Base-by-base conservation (phyloP, 371 early-diverging fungal genomes). In the Dipsacomyces acuminosporus region DNA sequence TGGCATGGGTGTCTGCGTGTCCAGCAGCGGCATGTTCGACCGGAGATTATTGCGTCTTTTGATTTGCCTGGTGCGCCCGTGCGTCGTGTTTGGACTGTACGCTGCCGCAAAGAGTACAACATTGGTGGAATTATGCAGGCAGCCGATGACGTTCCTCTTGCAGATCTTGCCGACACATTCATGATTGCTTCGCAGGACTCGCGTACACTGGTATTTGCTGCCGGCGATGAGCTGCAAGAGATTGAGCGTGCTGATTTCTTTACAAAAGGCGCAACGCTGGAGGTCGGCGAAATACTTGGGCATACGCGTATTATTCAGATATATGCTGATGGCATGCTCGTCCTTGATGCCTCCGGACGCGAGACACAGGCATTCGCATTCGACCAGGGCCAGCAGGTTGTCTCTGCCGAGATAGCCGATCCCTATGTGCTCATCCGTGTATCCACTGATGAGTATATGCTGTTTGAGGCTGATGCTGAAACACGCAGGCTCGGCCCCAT, bases 181-280 rank as follows among this genome's bases (percentile, higher is more conserved):
- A 51, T 74, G 59, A 43, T 74, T 2, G 44, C 72, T 1, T 65
- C 73, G 25, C 57, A 59, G 22, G 72, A 64, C 14, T 45, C n/a
- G 22, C 34, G 48, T 44, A 64, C 74, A 2, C n/a, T 84, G 80
- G 83, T 92, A 3, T 75, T 94, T 25, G 74, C 80, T 8, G 83
- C 90, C 3, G 92, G 91, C 41, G 87, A 90, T 24, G 95, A 94
- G 51, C 72, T 96, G 11, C 78, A 80, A 35, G 89, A 96, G 70
- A 61, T 93, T 38, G 83, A 85, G 20, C 78, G 75, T 24, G 79
- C 82, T 0, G 89, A 83, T 5, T 94, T 96, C 58, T 88, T 80
- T 56, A 78, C 81, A 0, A 65, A 75, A 13, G 91, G 89, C 0
- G 85, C 89, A 1, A 93, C 96, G 0, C 74, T 96, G 14, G 48